phyloP scores from a whole-genome alignment of 768 basidiomycete genomes.

The Lactarius trivialis region DNA sequence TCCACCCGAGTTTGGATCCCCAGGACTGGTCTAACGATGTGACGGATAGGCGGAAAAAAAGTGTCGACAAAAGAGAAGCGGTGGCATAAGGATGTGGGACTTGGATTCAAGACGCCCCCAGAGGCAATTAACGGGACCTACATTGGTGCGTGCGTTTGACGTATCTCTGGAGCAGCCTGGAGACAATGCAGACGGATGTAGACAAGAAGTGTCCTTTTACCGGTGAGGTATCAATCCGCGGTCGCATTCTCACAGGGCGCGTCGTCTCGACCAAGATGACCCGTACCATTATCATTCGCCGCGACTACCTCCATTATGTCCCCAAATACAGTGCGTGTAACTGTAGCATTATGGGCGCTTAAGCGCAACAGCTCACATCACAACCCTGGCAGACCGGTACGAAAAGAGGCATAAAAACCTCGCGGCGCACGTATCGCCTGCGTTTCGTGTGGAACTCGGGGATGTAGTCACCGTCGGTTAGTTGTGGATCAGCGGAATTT shows the following conservation, averaged over 20 bases:
- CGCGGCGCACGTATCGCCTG: conserved; percentile 93
- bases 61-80: conserved; percentile 90
- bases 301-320: conserved; percentile 92
- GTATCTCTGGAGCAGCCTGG: neutral
- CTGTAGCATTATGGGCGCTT: neutral
- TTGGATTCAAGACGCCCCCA: conserved; percentile 92
- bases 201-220: conserved; percentile 99
- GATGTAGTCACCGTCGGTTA: conserved; percentile 92
- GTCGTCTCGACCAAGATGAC: conserved; percentile 99
- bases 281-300: conserved; percentile 94
- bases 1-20: neutral
- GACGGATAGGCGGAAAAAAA: conserved; percentile 70
- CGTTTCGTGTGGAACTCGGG: conserved; percentile 95
- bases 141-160: conserved; percentile 59
- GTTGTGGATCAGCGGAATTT: conserved; percentile 30
- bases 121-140: conserved; percentile 96
- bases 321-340: conserved; percentile 93
- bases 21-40: neutral
- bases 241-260: conserved; percentile 96
- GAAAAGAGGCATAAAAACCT: conserved; percentile 99
- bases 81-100: conserved; percentile 99
- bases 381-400: conserved; percentile 74
- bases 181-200: conserved; percentile 27
- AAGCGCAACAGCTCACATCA: neutral
- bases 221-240: conserved; percentile 94